Percentiles rank a stretch among this genome's conserved stretches.
Conservation (phyloP, 805 yeast genomes). For the Candida tibetensis region DNA sequence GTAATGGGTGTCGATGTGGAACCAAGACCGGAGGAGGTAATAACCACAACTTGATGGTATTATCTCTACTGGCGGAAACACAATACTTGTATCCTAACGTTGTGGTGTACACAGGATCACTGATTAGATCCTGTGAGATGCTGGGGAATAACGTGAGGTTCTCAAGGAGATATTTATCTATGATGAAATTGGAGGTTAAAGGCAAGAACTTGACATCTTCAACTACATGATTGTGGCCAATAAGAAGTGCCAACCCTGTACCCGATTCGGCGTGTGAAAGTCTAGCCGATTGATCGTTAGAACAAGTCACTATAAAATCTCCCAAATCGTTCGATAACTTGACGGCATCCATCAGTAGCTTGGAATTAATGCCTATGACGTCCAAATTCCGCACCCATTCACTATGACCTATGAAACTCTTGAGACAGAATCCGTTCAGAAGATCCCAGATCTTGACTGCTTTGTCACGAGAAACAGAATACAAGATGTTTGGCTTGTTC, state of each 20-base stretch:
- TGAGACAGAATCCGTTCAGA: conserved; percentile 61
- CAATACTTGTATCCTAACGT: conserved; percentile 65
- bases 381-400: conserved; percentile 84
- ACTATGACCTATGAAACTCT: conserved; percentile 71
- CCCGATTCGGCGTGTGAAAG: conserved; percentile 66
- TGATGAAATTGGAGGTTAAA: conserved; percentile 37
- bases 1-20: conserved; percentile 55
- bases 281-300: conserved; percentile 74
- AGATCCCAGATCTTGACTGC: conserved; percentile 66
- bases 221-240: conserved; percentile 82
- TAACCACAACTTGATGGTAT: conserved; percentile 70
- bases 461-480: conserved; percentile 64
- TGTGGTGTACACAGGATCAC: conserved; percentile 25
- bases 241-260: conserved; percentile 59
- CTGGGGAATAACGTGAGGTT: conserved; percentile 29
- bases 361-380: conserved; percentile 20
- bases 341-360: conserved; percentile 11
- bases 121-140: conserved; percentile 29
- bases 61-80: conserved; percentile 79
- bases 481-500: conserved; percentile 44
- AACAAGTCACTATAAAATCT: conserved; percentile 65
- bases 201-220: conserved; percentile 75
- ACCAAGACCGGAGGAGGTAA: conserved; percentile 63
- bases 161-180: conserved; percentile 45
- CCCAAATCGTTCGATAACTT: conserved; percentile 36